Evolutionary conservation across 2,329 filamentous ascomycete genomes (phyloP).

Genomic region (Paraconiothyrium brasiliense): DNA sequence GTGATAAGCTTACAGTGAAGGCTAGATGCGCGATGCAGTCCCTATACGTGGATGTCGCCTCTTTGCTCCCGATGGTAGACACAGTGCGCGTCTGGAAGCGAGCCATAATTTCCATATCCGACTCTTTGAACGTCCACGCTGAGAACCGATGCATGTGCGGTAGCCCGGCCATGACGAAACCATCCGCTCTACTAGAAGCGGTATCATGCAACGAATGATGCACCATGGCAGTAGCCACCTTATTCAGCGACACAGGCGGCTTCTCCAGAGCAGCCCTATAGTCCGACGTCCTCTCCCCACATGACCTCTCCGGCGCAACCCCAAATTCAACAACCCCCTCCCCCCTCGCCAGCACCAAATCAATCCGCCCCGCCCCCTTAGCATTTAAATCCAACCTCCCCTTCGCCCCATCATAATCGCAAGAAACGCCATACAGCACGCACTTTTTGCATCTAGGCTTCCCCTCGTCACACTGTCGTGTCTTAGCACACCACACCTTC

Average conservation of each 20-base stretch:
- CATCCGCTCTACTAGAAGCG: not conserved
- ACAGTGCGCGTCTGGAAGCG: conserved; percentile 57
- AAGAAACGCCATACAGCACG: conserved; percentile 57
- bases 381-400: conserved; percentile 46
- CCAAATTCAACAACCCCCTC: conserved; percentile 39
- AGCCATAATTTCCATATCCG: conserved; percentile 46
- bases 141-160: not conserved
- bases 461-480: conserved; percentile 62
- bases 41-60: conserved; percentile 47
- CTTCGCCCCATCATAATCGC: conserved; percentile 54
- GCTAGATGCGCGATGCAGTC: conserved; percentile 52
- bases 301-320: not conserved
- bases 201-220: conserved; percentile 21
- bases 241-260: conserved; percentile 26
- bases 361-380: conserved; percentile 39
- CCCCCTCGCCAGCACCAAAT: conserved; percentile 18
- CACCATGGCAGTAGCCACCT: conserved; percentile 26
- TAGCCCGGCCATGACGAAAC: conserved; percentile 1
- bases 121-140: conserved; percentile 29
- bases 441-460: conserved; percentile 62
- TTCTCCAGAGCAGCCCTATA: conserved; percentile 12
- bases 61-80: conserved; percentile 50
- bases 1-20: conserved; percentile 47
- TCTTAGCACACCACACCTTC: conserved; percentile 8
- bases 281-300: conserved; percentile 10